Conservation (phyloP, 208 protist genomes). For the Strigomonas oncopelti region DNA sequence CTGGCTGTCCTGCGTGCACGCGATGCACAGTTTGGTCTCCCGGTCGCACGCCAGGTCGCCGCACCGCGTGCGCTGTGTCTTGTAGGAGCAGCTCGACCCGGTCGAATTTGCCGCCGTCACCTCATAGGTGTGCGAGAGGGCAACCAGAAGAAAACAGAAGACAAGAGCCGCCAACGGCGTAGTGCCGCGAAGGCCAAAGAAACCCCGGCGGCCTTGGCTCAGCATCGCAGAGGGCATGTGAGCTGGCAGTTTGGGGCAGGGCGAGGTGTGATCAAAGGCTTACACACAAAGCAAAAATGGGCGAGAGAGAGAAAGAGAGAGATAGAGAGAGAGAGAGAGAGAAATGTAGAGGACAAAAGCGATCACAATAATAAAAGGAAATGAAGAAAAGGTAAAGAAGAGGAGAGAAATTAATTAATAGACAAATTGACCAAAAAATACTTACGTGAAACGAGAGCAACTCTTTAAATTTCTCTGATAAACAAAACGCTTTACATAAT, state of each 20-base stretch:
- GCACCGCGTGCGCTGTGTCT: constrained; percentile 65
- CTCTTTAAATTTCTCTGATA: too few species aligned
- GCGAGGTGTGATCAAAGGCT: too few species aligned
- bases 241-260: too few species aligned
- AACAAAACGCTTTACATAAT: too few species aligned
- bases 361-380: not conserved
- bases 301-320: not conserved
- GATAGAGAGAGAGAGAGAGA: not conserved
- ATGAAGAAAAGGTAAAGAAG: not conserved
- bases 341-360: not conserved
- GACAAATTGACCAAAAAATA: not conserved
- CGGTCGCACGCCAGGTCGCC: constrained; percentile 51
- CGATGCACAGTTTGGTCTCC: constrained; percentile 33
- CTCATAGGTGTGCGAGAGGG: not conserved
- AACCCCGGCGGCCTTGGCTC: too few species aligned
- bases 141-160: not conserved
- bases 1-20: constrained; percentile 40
- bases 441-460: too few species aligned
- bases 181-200: not conserved
- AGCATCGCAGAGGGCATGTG: too few species aligned
- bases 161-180: not conserved
- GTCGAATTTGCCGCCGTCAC: not conserved
- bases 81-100: constrained; percentile 24
- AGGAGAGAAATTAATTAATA: not conserved
- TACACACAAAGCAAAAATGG: too few species aligned